A percentile compares a stretch with the other conserved stretches of the same genome.
Conservation (phyloP, 1,284 basidiomycete genomes). For the Ceratobasidium sp. region DNA sequence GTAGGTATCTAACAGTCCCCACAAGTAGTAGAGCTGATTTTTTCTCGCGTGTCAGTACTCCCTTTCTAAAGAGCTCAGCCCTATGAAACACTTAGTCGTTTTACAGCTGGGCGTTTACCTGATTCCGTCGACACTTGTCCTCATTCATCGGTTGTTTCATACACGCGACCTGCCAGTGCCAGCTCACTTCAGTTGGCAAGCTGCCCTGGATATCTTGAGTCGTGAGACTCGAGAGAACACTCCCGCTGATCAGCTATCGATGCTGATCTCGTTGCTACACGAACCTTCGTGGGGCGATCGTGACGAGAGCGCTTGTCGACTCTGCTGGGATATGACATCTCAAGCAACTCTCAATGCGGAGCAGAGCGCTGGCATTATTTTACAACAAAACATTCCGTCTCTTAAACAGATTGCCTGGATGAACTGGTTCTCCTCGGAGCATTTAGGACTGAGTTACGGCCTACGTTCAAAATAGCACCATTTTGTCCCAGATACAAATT, state of each 20-base stretch:
- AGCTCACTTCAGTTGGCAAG: slow-evolving; percentile 28
- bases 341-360: background rate
- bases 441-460: slow-evolving; percentile 10
- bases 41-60: background rate
- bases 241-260: slow-evolving; percentile 5
- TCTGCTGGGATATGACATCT: slow-evolving; percentile 13
- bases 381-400: slow-evolving; percentile 2
- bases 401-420: slow-evolving; percentile 28
- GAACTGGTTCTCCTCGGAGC: slow-evolving; percentile 30
- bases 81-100: background rate
- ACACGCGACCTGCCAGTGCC: background rate
- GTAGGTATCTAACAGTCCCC: background rate
- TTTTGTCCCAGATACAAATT: background rate
- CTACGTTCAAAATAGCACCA: too few relatives aligned
- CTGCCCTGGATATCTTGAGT: background rate
- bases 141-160: slow-evolving; percentile 29
- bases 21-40: background rate
- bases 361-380: slow-evolving; percentile 12
- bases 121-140: slow-evolving; percentile 11
- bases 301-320: background rate
- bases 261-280: slow-evolving; percentile 25
- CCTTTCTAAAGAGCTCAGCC: slow-evolving; percentile 14
- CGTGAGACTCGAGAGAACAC: background rate
- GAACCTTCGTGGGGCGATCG: background rate
- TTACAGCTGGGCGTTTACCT: slow-evolving; percentile 32